These are phyloP conservation scores for Beauveria varroae DNA, from an alignment of 2,329 filamentous ascomycete species.

Conservation along the genomic window DNA sequence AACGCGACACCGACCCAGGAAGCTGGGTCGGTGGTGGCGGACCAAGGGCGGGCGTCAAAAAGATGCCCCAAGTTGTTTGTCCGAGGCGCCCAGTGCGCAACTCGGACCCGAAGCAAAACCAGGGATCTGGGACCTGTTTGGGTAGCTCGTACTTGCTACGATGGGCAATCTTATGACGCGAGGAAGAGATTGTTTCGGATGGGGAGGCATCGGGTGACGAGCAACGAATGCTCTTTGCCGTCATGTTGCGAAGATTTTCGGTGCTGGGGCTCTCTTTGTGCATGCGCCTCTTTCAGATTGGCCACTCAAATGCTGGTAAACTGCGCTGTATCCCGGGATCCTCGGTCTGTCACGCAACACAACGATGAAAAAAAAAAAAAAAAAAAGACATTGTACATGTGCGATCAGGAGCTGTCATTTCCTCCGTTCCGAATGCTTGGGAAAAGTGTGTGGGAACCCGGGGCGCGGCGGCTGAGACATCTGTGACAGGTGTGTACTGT, in stretches of 20 bases:
- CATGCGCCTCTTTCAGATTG: not conserved
- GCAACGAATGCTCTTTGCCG: not conserved
- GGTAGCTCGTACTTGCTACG: too few relatives aligned
- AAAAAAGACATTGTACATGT: not conserved
- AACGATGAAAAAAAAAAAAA: not conserved
- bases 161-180: not conserved
- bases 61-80: not conserved
- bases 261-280: not conserved
- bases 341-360: constrained; percentile 9
- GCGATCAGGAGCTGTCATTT: constrained; percentile 6
- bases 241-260: constrained; percentile 1
- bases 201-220: constrained; percentile 1
- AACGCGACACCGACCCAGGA: constrained; percentile 3
- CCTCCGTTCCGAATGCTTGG: constrained; percentile 6
- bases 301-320: not conserved
- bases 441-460: not conserved
- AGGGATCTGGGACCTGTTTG: not conserved
- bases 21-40: not conserved
- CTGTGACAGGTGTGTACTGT: not conserved
- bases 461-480: not conserved
- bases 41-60: not conserved
- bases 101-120: not conserved
- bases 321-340: not conserved
- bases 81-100: not conserved
- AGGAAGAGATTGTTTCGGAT: constrained; percentile 1